These are phyloP conservation scores for Collybia sp. DNA, from an alignment of 768 basidiomycete genomes.

Conservation along the genomic window DNA sequence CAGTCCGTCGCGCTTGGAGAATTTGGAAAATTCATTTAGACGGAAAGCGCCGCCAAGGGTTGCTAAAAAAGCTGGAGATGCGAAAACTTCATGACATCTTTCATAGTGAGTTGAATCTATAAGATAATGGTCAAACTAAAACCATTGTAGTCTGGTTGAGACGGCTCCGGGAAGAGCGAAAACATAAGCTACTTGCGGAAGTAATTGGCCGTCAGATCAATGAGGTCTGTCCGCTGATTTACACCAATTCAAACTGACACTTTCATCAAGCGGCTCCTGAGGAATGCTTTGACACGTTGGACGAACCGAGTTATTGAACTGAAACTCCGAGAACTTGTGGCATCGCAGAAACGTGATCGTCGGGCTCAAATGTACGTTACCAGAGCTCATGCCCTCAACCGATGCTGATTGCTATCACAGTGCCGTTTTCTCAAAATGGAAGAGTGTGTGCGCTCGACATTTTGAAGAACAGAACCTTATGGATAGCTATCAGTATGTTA, in stretches of 20 bases:
- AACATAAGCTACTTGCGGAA: constrained; percentile 37
- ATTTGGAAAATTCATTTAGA: constrained; percentile 43
- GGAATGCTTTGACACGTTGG: constrained; percentile 52
- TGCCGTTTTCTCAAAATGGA: constrained; percentile 66
- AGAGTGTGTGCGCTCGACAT: constrained; percentile 52
- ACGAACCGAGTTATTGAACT: constrained; percentile 69
- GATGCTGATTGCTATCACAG: constrained; percentile 26
- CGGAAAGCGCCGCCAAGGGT: constrained; percentile 38
- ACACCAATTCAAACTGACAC: too few relatives aligned
- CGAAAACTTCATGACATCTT: constrained; percentile 21
- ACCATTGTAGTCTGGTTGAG: constrained; percentile 21
- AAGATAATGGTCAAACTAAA: too few relatives aligned
- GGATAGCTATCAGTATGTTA: constrained; percentile 79
- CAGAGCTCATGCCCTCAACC: background rate
- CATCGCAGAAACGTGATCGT: constrained; percentile 37
- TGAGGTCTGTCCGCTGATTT: constrained; percentile 25
- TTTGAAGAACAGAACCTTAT: constrained; percentile 73
- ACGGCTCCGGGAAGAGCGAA: constrained; percentile 39
- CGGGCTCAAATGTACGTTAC: constrained; percentile 25
- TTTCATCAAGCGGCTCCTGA: constrained; percentile 43
- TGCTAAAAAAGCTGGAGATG: constrained; percentile 37
- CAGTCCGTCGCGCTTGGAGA: constrained; percentile 41
- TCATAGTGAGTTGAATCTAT: constrained; percentile 6
- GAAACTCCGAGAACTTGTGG: constrained; percentile 70
- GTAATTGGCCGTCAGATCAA: constrained; percentile 31